Conservation (phyloP, 257 asterid species). For the Rauvolfia tetraphylla region DNA sequence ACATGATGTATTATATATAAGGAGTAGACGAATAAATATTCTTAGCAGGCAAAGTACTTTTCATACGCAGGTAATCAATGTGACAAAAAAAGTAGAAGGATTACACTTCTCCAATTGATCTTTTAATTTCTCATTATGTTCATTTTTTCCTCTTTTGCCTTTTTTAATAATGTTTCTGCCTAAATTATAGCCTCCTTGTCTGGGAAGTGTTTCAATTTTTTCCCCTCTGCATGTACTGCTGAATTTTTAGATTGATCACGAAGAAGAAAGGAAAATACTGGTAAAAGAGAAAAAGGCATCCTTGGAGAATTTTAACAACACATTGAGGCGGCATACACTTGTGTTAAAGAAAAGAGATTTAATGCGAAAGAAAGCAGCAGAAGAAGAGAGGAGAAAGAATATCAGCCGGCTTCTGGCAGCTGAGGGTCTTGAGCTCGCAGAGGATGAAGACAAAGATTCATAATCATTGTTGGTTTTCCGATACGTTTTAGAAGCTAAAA, state of each 20-base stretch:
- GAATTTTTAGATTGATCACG: conserved; percentile 68
- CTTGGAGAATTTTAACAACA: conserved; percentile 58
- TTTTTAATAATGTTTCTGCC: neutral
- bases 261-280: conserved; percentile 81
- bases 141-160: neutral
- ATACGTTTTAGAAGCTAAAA: neutral
- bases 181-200: neutral
- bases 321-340: conserved; percentile 75
- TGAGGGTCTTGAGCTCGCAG: conserved; percentile 91
- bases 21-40: too few relatives aligned
- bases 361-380: conserved; percentile 71
- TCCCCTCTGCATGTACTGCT: neutral
- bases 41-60: neutral
- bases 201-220: neutral
- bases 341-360: conserved; percentile 74
- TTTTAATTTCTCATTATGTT: neutral
- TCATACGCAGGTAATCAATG: neutral
- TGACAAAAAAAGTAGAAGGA: too few relatives aligned
- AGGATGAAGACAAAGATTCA: conserved; percentile 49
- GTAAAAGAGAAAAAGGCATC: conserved; percentile 82
- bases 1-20: neutral
- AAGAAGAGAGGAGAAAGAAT: conserved; percentile 63
- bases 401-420: conserved; percentile 80
- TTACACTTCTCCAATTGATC: neutral
- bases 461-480: conserved; percentile 17